Evolutionary conservation across 75 land plant species (phyloP).

Genomic region (Sequoiadendron giganteum): DNA sequence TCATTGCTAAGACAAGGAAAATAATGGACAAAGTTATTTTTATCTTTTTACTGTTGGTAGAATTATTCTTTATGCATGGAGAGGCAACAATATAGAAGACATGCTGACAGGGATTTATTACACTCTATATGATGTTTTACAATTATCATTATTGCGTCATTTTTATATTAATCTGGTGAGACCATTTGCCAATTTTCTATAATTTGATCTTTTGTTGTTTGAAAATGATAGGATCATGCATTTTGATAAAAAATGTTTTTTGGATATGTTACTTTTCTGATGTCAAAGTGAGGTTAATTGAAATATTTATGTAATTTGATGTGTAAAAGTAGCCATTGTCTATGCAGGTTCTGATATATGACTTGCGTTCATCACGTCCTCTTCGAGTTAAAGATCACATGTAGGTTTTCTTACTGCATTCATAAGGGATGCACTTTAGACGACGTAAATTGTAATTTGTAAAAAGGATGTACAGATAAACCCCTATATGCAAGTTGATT

Average conservation of each 20-base stretch:
- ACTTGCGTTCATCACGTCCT: constrained; percentile 91
- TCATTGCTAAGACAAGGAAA: not conserved
- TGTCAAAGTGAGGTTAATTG: not conserved
- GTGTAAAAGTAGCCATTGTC: not conserved
- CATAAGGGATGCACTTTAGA: not conserved
- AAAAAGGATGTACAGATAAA: not conserved
- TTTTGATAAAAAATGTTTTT: not conserved
- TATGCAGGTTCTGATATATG: constrained; percentile 73
- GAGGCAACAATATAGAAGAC: not conserved
- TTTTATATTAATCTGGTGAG: not conserved
- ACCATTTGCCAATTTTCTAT: not conserved
- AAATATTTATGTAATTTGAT: not conserved
- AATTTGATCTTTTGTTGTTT: not conserved
- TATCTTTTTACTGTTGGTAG: not conserved
- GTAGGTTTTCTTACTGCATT: constrained; percentile 37
- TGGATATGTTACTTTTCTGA: not conserved
- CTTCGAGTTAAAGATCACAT: constrained; percentile 86
- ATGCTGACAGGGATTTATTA: not conserved
- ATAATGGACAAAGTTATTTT: not conserved
- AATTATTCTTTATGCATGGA: not conserved
- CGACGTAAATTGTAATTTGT: not conserved
- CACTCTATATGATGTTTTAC: not conserved
- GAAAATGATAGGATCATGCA: not conserved
- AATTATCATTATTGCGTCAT: not conserved
- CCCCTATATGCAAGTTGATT: not conserved